Conservation (phyloP, 768 basidiomycete species). For the Phylloporus sp. region DNA sequence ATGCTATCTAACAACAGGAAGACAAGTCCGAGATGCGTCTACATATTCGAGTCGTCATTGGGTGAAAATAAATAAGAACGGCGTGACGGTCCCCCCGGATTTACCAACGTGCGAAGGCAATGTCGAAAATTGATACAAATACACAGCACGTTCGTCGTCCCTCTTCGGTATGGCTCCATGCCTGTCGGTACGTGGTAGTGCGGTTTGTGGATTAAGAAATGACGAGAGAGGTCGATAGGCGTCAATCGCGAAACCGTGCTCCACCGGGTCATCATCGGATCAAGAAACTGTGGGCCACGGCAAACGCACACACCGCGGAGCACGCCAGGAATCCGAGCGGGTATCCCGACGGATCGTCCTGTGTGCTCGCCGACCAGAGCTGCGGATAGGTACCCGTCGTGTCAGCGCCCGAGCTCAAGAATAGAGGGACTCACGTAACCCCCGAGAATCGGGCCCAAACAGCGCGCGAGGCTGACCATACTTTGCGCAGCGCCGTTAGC, state of each 20-base stretch:
- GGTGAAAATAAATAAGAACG: neutral
- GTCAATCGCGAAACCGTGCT: neutral
- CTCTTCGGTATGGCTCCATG: neutral
- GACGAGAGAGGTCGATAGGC: neutral
- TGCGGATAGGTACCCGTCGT: constrained; percentile 23
- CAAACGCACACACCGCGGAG: constrained; percentile 53
- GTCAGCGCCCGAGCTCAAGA: neutral
- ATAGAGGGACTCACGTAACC: constrained; percentile 54
- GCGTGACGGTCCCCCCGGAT: neutral
- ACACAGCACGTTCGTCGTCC: neutral
- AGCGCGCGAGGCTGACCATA: constrained; percentile 88
- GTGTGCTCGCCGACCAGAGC: constrained; percentile 73
- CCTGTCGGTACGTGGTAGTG: neutral
- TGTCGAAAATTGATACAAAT: neutral
- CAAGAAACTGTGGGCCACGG: constrained; percentile 67
- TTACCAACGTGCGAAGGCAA: too few species aligned
- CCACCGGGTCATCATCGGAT: constrained; percentile 67
- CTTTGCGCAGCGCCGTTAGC: constrained; percentile 97
- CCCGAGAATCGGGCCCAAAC: constrained; percentile 81
- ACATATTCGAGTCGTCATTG: neutral
- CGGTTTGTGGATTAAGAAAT: neutral
- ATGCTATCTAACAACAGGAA: neutral
- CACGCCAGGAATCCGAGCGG: constrained; percentile 70
- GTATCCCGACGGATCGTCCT: constrained; percentile 64
- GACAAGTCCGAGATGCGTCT: neutral